Base-by-base conservation (phyloP, 305 asterid genomes). In the Fraxinus angustifolia region DNA sequence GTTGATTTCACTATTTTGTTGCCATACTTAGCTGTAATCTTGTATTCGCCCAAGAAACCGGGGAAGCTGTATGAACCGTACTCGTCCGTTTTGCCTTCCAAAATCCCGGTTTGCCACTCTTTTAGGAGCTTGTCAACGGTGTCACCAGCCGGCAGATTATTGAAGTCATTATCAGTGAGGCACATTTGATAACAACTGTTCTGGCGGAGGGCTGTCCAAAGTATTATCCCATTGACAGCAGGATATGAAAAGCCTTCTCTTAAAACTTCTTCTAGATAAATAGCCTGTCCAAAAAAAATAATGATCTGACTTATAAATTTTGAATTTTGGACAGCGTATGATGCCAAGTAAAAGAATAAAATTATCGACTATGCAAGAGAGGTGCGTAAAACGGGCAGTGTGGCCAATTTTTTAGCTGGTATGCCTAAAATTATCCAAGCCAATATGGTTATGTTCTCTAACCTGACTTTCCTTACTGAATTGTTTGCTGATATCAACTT, bases 401-500 rank as follows among this genome's bases (percentile, higher is more conserved):
- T 17, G 26, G 26, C 26, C 26, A 1, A 26, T 17, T 53, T 53
- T n/a, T 53, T 4, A 4, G 65, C 65, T 17, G 21, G 65, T 16
- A n/a, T 53, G 26, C 65, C 23, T 17, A n/a, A 53, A n/a, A n/a
- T 53, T n/a, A n/a, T 53, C 65, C 2, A 17, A 6, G 65, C 65
- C 10, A 53, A 53, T 53, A 53, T 3, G 33, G 8, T 21, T 72
- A 34, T 17, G 12, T 8, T 21, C 17, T 76, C 81, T 84, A 21
- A 89, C 96, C 89, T 93, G 98, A 17, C 80, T 84, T 71, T 88
- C 86, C 72, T 86, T 83, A 86, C 84, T 77, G 85, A 89, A 79
- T 2, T 80, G 62, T 42, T 75, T 82, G 83, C 91, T 91, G 35
- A 93, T 89, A 81, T 94, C 98, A 30, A 94, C 93, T 85, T 94